These are phyloP conservation scores for Thielaviopsis punctulata DNA, from an alignment of 2,329 filamentous ascomycete genomes.

Conservation along the genomic window DNA sequence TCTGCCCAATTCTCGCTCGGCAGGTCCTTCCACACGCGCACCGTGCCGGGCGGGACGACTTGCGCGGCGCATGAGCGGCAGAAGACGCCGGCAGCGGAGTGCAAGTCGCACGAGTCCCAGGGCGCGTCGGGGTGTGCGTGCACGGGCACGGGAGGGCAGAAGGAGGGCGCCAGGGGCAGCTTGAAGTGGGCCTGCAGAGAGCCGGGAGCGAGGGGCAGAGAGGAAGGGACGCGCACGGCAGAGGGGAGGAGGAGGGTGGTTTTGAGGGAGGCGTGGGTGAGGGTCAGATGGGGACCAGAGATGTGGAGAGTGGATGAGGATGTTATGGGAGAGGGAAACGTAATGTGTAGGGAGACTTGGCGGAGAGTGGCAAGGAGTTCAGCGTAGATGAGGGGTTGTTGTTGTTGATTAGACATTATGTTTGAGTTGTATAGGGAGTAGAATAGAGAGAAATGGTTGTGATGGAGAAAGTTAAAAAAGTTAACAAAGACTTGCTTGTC, in stretches of 20 bases:
- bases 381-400: conserved; percentile 33
- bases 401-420: not conserved
- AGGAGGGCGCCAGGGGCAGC: conserved; percentile 24
- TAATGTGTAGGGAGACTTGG: conserved; percentile 41
- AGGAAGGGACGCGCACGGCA: conserved; percentile 19
- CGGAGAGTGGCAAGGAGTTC: conserved; percentile 48
- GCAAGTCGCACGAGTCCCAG: conserved; percentile 38
- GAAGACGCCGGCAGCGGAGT: conserved; percentile 22
- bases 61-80: conserved; percentile 24
- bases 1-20: conserved; percentile 97
- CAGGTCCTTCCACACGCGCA: conserved; percentile 67
- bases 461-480: not conserved
- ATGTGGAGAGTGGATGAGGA: conserved; percentile 27
- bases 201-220: conserved; percentile 22
- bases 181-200: conserved; percentile 31
- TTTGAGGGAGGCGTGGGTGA: conserved; percentile 28
- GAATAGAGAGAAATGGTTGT: not conserved
- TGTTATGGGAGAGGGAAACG: conserved; percentile 27
- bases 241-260: conserved; percentile 27
- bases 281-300: conserved; percentile 27
- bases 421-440: too few relatives aligned
- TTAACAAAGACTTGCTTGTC: too few relatives aligned
- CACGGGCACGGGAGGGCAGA: conserved; percentile 15
- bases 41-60: conserved; percentile 23
- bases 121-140: conserved; percentile 27